phyloP scores from a whole-genome alignment of 2,329 filamentous ascomycete species.

The Phialocephala subalpina region DNA sequence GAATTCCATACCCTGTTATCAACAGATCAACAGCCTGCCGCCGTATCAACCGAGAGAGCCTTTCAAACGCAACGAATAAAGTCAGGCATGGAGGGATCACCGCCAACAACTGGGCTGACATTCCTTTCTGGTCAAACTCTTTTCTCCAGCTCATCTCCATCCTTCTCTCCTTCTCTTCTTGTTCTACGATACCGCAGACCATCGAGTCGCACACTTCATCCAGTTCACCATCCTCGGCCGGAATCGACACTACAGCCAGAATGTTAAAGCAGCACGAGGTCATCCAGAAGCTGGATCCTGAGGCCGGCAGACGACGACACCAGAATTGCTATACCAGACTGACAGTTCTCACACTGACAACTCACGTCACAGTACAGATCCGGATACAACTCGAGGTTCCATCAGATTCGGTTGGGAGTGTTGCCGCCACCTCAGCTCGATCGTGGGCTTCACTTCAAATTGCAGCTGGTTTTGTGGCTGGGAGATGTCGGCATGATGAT shows the following conservation, averaged over 20 bases:
- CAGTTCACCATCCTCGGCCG: slow-evolving; percentile 9
- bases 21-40: slow-evolving; percentile 24
- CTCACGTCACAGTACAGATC: slow-evolving; percentile 2
- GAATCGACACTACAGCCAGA: slow-evolving; percentile 13
- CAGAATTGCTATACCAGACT: slow-evolving; percentile 28
- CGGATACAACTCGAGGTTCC: too few relatives aligned
- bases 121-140: slow-evolving; percentile 8
- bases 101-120: slow-evolving; percentile 17
- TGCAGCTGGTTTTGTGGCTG: slow-evolving; percentile 24
- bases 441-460: slow-evolving; percentile 12
- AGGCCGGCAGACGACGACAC: neutral
- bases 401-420: neutral
- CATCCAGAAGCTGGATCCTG: slow-evolving; percentile 21
- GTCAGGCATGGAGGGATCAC: slow-evolving; percentile 21
- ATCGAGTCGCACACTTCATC: slow-evolving; percentile 19
- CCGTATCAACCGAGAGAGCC: slow-evolving; percentile 31
- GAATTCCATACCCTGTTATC: slow-evolving; percentile 15
- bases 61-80: slow-evolving; percentile 29
- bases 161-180: slow-evolving; percentile 14
- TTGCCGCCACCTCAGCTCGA: neutral
- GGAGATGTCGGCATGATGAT: slow-evolving; percentile 15
- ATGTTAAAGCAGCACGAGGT: slow-evolving; percentile 34
- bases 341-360: slow-evolving; percentile 4
- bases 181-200: slow-evolving; percentile 17
- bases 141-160: slow-evolving; percentile 14